Conservation (phyloP, 371 early-diverging fungal species). For the Rhizopus sp. region DNA sequence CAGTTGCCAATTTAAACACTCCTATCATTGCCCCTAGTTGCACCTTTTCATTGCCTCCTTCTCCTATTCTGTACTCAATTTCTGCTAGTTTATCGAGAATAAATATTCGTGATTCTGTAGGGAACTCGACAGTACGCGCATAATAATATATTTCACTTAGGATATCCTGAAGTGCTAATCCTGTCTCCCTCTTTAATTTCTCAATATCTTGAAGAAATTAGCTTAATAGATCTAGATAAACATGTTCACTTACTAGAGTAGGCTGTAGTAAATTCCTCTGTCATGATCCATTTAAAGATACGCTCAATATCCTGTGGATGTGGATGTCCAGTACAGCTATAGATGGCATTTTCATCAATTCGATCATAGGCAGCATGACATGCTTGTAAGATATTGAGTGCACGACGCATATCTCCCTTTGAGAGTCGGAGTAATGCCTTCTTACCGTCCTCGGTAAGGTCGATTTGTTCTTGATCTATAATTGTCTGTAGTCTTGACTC, state of each 20-base stretch:
- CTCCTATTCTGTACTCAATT: slow-evolving; percentile 83
- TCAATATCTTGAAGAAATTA: slow-evolving; percentile 56
- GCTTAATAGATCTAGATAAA: not conserved
- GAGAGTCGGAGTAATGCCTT: slow-evolving; percentile 79
- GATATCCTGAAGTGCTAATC: slow-evolving; percentile 90
- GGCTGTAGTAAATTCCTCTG: slow-evolving; percentile 78
- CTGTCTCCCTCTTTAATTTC: slow-evolving; percentile 76
- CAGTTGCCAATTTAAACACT: slow-evolving; percentile 67
- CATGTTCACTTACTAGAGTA: slow-evolving; percentile 62
- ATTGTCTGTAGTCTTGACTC: slow-evolving; percentile 74
- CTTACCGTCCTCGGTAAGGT: slow-evolving; percentile 81
- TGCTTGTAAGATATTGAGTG: slow-evolving; percentile 92
- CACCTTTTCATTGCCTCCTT: slow-evolving; percentile 80
- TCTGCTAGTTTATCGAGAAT: slow-evolving; percentile 82
- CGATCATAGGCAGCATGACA: slow-evolving; percentile 84
- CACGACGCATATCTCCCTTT: slow-evolving; percentile 97
- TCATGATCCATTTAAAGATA: slow-evolving; percentile 79
- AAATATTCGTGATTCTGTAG: slow-evolving; percentile 61
- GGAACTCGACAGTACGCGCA: slow-evolving; percentile 68
- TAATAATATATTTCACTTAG: slow-evolving; percentile 72
- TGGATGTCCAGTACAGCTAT: slow-evolving; percentile 91
- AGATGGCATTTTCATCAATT: slow-evolving; percentile 80
- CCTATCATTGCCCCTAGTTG: slow-evolving; percentile 83
- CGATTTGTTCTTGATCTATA: slow-evolving; percentile 73
- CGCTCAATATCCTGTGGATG: slow-evolving; percentile 84